Conservation (phyloP, 352 stramenopile species). For the Pythium insidiosum region DNA sequence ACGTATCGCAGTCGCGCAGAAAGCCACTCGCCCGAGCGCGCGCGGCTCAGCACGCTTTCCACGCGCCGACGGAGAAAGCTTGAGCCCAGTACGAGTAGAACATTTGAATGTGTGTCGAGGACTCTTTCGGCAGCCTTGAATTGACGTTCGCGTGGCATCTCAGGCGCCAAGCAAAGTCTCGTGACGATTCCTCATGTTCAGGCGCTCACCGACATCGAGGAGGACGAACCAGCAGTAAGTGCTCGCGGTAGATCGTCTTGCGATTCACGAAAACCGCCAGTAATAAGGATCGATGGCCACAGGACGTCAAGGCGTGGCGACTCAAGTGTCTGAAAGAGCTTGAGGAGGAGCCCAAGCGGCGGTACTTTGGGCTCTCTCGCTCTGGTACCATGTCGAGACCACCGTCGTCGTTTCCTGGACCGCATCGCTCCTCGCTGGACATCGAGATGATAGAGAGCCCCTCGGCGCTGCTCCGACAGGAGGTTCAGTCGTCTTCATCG, state of each 20-base stretch:
- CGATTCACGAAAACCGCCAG: not conserved
- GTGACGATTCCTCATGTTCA: constrained; percentile 12
- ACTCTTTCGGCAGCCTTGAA: too few species aligned
- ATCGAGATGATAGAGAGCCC: constrained; percentile 14
- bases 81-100: constrained; percentile 3
- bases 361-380: not conserved
- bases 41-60: constrained; percentile 5
- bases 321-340: constrained; percentile 14
- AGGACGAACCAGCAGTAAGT: constrained; percentile 6
- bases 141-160: too few species aligned
- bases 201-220: not conserved
- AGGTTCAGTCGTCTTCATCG: not conserved
- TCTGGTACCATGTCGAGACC: constrained; percentile 5
- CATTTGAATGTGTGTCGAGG: too few species aligned
- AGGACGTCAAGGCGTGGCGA: constrained; percentile 11
- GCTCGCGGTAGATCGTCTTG: not conserved
- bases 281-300: not conserved
- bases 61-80: constrained; percentile 3
- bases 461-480: constrained; percentile 2
- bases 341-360: not conserved
- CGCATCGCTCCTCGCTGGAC: constrained; percentile 3
- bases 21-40: constrained; percentile 3
- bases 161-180: not conserved
- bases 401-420: constrained; percentile 4
- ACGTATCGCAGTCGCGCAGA: constrained; percentile 2